These are phyloP conservation scores for Hirsutella minnesotensis DNA, from an alignment of 2,329 filamentous ascomycete species.

Conservation along the genomic window DNA sequence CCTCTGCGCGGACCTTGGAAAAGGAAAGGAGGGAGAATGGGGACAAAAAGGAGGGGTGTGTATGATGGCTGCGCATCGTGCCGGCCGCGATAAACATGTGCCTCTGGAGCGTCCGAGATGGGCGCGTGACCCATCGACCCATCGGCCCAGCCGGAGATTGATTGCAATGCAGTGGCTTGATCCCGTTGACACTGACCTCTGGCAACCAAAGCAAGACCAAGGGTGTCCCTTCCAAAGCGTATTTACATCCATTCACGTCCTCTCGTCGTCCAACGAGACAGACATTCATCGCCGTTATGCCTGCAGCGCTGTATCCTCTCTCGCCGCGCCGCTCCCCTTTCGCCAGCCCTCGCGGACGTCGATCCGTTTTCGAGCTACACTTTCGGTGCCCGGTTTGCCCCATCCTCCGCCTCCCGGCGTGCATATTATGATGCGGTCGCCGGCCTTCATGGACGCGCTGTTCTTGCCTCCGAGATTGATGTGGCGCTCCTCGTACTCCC, in stretches of 20 bases:
- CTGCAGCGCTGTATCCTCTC: constrained; percentile 49
- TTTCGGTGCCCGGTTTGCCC: constrained; percentile 45
- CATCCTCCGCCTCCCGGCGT: constrained; percentile 54
- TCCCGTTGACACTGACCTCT: too few species aligned
- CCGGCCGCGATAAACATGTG: too few species aligned
- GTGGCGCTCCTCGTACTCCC: constrained; percentile 16
- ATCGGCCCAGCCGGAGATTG: background rate
- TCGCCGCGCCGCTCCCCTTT: constrained; percentile 42
- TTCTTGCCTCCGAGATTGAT: constrained; percentile 46
- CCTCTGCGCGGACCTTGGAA: background rate
- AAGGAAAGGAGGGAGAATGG: background rate
- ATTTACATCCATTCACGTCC: too few species aligned
- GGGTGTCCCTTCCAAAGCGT: too few species aligned
- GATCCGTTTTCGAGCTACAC: constrained; percentile 29
- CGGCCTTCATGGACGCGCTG: constrained; percentile 44
- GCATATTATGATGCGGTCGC: constrained; percentile 48
- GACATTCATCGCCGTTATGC: constrained; percentile 24
- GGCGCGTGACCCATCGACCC: too few species aligned
- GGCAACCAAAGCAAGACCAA: too few species aligned
- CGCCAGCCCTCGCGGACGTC: constrained; percentile 46
- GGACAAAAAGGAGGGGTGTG: too few species aligned
- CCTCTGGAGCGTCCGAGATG: too few species aligned
- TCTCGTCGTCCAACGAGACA: too few species aligned
- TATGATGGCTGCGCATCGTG: too few species aligned
- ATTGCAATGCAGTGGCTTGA: too few species aligned